Evolutionary conservation across 139 green algal species (phyloP).

Genomic region (Dunaliella primolecta): DNA sequence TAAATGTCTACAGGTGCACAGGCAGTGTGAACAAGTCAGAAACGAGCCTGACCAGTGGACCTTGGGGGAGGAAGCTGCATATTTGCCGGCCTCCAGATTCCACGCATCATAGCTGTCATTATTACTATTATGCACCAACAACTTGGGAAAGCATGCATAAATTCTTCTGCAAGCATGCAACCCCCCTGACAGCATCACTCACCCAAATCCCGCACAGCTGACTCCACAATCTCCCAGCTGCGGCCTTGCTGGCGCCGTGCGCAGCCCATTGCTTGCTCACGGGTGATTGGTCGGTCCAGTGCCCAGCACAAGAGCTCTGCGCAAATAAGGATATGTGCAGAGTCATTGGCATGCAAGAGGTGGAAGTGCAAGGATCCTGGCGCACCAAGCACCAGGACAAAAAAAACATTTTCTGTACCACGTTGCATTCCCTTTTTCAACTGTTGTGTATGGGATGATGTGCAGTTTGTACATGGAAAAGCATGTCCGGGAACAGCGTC

Average conservation of each 20-base stretch:
- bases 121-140: too few relatives aligned
- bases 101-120: too few relatives aligned
- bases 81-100: too few relatives aligned
- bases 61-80: too few relatives aligned
- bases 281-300: constrained; percentile 38
- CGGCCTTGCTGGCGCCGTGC: constrained; percentile 72
- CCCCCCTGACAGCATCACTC: too few relatives aligned
- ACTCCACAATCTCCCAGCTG: constrained; percentile 75
- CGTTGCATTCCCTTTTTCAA: too few relatives aligned
- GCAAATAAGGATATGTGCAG: neutral
- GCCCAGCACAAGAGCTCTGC: constrained; percentile 72
- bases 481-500: too few relatives aligned
- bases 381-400: neutral
- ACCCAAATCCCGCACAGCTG: constrained; percentile 61
- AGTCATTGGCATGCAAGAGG: neutral
- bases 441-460: too few relatives aligned
- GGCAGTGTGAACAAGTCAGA: neutral
- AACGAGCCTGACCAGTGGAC: too few relatives aligned
- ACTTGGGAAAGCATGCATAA: too few relatives aligned
- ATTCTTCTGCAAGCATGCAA: too few relatives aligned
- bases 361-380: neutral
- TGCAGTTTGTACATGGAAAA: too few relatives aligned
- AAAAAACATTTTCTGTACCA: neutral
- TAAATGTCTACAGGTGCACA: constrained; percentile 16
- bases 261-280: constrained; percentile 60